Conservation (phyloP, 2,329 filamentous ascomycete species). For the Orbilia javanica region DNA sequence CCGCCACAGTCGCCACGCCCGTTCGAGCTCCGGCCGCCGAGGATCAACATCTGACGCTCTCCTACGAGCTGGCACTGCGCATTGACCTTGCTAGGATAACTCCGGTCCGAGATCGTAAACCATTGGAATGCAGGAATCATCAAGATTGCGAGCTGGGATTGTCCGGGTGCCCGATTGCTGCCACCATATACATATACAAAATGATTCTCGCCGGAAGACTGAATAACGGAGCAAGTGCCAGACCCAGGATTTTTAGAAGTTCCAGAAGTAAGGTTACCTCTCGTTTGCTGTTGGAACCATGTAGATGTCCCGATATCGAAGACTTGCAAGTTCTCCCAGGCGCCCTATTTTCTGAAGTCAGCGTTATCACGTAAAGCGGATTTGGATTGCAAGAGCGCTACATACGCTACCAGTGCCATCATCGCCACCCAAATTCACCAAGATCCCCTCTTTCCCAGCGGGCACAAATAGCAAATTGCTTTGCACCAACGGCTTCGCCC, state of each 20-base stretch:
- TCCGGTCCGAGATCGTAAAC: constrained; percentile 33
- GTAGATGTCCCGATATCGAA: constrained; percentile 55
- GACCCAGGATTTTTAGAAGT: constrained; percentile 39
- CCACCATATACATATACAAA: constrained; percentile 57
- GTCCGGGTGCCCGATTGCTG: constrained; percentile 47
- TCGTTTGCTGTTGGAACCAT: constrained; percentile 48
- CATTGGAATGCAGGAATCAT: constrained; percentile 51
- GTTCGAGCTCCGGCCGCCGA: constrained; percentile 50
- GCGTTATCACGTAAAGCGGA: neutral
- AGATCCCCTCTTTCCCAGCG: constrained; percentile 49
- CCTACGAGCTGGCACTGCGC: constrained; percentile 53
- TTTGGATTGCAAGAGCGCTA: neutral
- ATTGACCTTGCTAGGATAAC: constrained; percentile 48
- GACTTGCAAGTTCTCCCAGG: constrained; percentile 53
- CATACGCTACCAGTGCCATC: constrained; percentile 35
- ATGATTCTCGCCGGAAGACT: constrained; percentile 34
- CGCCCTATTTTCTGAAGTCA: constrained; percentile 33
- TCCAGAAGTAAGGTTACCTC: constrained; percentile 51
- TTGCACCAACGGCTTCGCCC: constrained; percentile 30
- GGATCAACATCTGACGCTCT: constrained; percentile 54
- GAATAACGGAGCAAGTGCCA: constrained; percentile 51
- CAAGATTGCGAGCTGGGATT: constrained; percentile 52
- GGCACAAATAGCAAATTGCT: constrained; percentile 55
- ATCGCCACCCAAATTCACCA: constrained; percentile 47
- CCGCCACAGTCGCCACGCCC: constrained; percentile 43